Conservation (phyloP, 345 rosid genomes). For the Sonneratia caseolaris region DNA sequence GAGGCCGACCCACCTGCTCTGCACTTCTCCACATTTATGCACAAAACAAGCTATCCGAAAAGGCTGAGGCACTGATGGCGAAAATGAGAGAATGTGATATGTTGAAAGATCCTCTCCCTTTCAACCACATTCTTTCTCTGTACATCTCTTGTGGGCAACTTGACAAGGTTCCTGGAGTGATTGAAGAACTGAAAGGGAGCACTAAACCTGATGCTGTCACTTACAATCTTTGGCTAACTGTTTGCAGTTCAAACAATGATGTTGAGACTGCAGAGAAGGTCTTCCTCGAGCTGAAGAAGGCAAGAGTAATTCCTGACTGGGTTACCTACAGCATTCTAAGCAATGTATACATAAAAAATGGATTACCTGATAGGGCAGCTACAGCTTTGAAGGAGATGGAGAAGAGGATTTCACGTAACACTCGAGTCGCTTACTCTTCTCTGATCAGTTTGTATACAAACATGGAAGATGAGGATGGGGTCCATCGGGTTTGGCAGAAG, state of each 20-base stretch:
- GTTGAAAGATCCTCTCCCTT: constrained; percentile 53
- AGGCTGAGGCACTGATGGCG: constrained; percentile 73
- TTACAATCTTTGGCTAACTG: constrained; percentile 58
- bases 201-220: constrained; percentile 64
- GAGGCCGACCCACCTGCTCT: constrained; percentile 50
- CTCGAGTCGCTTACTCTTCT: constrained; percentile 52
- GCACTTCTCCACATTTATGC: constrained; percentile 85
- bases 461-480: constrained; percentile 50
- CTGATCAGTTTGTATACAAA: constrained; percentile 64
- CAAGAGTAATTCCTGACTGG: constrained; percentile 69
- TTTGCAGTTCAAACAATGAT: constrained; percentile 41
- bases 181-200: constrained; percentile 51
- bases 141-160: constrained; percentile 44
- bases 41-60: constrained; percentile 36
- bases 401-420: constrained; percentile 50
- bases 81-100: constrained; percentile 74
- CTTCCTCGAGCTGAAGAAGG: constrained; percentile 47
- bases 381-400: constrained; percentile 79
- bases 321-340: constrained; percentile 59
- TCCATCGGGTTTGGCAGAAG: constrained; percentile 59
- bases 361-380: constrained; percentile 41
- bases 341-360: constrained; percentile 46
- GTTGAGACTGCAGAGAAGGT: constrained; percentile 53
- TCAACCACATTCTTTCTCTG: constrained; percentile 64
- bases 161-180: constrained; percentile 41